A percentile compares a stretch with the other conserved stretches of the same genome.
Evolutionary conservation across 805 yeast genomes (phyloP).

Genomic region (Jamesozyma rosinii): DNA sequence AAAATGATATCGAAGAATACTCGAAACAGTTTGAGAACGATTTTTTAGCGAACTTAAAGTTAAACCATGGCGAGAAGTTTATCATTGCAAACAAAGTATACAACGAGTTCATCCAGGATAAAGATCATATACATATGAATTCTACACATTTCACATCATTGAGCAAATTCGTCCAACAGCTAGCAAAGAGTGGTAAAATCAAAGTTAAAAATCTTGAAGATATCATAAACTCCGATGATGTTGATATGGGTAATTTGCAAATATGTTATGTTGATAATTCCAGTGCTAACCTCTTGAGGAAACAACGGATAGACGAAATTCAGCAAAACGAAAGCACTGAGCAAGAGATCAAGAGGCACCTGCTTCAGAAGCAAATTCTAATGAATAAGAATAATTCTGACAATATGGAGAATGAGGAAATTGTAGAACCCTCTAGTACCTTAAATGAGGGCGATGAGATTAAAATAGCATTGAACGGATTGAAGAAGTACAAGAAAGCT

Average conservation of each 20-base stretch:
- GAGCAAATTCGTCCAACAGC: slow-evolving; percentile 53
- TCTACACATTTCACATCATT: slow-evolving; percentile 74
- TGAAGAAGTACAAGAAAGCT: not conserved
- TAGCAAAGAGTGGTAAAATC: slow-evolving; percentile 50
- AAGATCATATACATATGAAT: slow-evolving; percentile 82
- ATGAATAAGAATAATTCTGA: not conserved
- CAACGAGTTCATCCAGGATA: slow-evolving; percentile 78
- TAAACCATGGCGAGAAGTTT: slow-evolving; percentile 72
- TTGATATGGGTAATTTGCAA: slow-evolving; percentile 33
- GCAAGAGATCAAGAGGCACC: slow-evolving; percentile 35
- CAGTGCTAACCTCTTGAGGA: slow-evolving; percentile 37
- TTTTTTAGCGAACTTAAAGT: slow-evolving; percentile 52
- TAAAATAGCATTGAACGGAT: not conserved
- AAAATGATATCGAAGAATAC: slow-evolving; percentile 46
- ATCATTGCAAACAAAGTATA: slow-evolving; percentile 79
- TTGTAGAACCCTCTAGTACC: not conserved
- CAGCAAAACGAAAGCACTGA: slow-evolving; percentile 35
- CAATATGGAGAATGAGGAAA: not conserved
- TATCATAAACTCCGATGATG: slow-evolving; percentile 27
- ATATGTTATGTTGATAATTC: slow-evolving; percentile 50
- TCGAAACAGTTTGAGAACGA: slow-evolving; percentile 52
- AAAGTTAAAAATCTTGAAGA: slow-evolving; percentile 37
- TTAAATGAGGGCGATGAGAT: not conserved
- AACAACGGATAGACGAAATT: slow-evolving; percentile 32
- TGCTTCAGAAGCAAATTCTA: slow-evolving; percentile 47